Evolutionary conservation across 2,329 filamentous ascomycete genomes (phyloP), one percentile per base, ranked within the genome.

Genomic region (Diaporthe sp.): DNA sequence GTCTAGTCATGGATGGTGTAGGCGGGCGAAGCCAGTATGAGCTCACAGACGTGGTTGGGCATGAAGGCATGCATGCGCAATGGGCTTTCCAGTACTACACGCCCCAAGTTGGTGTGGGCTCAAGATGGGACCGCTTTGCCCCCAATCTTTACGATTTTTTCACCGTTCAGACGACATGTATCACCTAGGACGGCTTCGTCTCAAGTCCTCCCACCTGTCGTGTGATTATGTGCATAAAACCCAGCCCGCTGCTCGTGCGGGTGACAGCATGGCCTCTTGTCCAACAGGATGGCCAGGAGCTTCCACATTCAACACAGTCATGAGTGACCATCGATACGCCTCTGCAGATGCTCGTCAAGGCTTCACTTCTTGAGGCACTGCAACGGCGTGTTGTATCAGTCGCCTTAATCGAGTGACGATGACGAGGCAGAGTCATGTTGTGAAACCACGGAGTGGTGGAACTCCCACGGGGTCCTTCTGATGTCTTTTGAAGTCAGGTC

Each of bases 151-250:
- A 39, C 50, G 12, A 63, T 47, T 63, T 32, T 13, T 35, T 55
- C 47, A 68, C 47, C 47, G 47, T 68, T 68, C 63, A 53, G 63
- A 68, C 32, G 47, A 68, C 32, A 53, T 68, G 63, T 68, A 68
- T 68, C 63, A 68, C 63, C 44, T 68, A 13, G 63, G 44, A 68
- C 32, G 63, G 63, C 63, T 53, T 68, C 44, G 63, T 68, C 63
- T 68, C 63, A 68, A 68, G 63, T 68, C 47, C 44, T 27, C 63
- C 44, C 30, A 27, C 22, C 63, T 53, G 63, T 39, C 47, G 63
- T 68, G 63, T 68, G 63, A 68, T 51, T 68, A 22, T 50, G 63
- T 68, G 63, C 47, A 53, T 68, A 39, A 50, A 39, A 22, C 44
- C 47, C 44, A 68, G 63, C 15, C 44, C n/a, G 44, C n/a, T 68